Evolutionary conservation across 345 rosid genomes (phyloP).

Genomic region (Euphorbia tirucalli): DNA sequence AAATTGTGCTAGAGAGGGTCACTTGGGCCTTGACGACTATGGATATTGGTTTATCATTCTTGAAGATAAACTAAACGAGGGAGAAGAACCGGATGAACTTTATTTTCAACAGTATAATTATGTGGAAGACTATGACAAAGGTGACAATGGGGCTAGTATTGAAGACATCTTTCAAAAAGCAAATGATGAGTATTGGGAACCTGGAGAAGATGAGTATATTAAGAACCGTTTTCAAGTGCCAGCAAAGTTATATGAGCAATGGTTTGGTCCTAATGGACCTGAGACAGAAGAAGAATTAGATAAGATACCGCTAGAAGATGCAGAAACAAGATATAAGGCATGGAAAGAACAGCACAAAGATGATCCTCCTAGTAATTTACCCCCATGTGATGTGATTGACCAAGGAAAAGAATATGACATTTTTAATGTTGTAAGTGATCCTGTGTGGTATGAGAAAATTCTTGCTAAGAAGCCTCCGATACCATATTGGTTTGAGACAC

Average conservation of each 20-base stretch:
- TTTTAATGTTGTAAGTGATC: constrained; percentile 49
- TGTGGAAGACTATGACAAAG: constrained; percentile 82
- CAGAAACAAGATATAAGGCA: constrained; percentile 74
- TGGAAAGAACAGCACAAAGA: constrained; percentile 82
- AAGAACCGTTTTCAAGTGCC: constrained; percentile 79
- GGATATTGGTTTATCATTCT: constrained; percentile 93
- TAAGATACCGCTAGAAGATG: constrained; percentile 67
- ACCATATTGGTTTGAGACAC: constrained; percentile 89
- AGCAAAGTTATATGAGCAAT: constrained; percentile 82
- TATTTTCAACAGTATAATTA: constrained; percentile 96
- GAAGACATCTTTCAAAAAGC: constrained; percentile 74
- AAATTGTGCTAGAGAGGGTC: constrained; percentile 83
- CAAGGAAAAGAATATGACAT: constrained; percentile 74
- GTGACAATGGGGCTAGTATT: constrained; percentile 71
- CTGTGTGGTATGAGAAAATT: constrained; percentile 67
- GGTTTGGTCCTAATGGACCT: constrained; percentile 95
- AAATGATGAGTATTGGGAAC: constrained; percentile 96
- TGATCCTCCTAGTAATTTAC: constrained; percentile 85
- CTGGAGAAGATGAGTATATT: constrained; percentile 82
- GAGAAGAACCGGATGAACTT: constrained; percentile 77
- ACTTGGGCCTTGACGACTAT: constrained; percentile 81
- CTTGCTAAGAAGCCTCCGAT: constrained; percentile 67
- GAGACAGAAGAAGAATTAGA: constrained; percentile 76
- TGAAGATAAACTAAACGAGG: constrained; percentile 87
- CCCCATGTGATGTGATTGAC: constrained; percentile 74